A percentile compares a stretch with the other conserved stretches of the same genome.
Conservation (phyloP, 352 stramenopile genomes). For the Globisporangium echinulatum region DNA sequence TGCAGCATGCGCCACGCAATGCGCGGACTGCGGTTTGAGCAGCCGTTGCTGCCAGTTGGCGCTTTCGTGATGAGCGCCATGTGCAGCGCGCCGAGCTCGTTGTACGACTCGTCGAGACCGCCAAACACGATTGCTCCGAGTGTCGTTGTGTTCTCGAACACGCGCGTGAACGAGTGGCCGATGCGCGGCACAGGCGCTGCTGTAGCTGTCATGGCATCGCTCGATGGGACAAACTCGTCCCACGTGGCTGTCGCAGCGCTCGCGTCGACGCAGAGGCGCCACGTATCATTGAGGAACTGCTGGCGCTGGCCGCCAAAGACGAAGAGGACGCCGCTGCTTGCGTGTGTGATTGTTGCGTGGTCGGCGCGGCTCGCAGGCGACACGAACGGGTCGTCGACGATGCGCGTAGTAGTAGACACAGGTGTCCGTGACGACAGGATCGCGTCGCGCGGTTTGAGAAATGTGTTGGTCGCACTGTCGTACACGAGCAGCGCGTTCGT, state of each 20-base stretch:
- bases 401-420: not conserved
- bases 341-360: constrained; percentile 36
- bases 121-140: constrained; percentile 42
- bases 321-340: constrained; percentile 20
- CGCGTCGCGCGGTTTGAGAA: constrained; percentile 34
- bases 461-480: constrained; percentile 29
- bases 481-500: constrained; percentile 51
- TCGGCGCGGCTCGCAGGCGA: constrained; percentile 54
- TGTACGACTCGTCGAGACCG: constrained; percentile 38
- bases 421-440: constrained; percentile 37
- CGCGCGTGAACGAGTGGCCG: constrained; percentile 48
- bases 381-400: constrained; percentile 42
- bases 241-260: constrained; percentile 29
- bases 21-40: constrained; percentile 18
- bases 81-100: constrained; percentile 33
- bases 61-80: constrained; percentile 37
- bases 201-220: constrained; percentile 19
- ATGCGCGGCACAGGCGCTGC: constrained; percentile 35
- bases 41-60: constrained; percentile 11
- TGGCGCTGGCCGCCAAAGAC: constrained; percentile 52
- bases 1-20: constrained; percentile 35
- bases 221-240: constrained; percentile 45
- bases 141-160: constrained; percentile 40
- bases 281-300: constrained; percentile 54
- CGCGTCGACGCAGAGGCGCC: constrained; percentile 47